Base-by-base conservation (phyloP, 1,284 basidiomycete genomes). In the Naganishia liquefaciens region DNA sequence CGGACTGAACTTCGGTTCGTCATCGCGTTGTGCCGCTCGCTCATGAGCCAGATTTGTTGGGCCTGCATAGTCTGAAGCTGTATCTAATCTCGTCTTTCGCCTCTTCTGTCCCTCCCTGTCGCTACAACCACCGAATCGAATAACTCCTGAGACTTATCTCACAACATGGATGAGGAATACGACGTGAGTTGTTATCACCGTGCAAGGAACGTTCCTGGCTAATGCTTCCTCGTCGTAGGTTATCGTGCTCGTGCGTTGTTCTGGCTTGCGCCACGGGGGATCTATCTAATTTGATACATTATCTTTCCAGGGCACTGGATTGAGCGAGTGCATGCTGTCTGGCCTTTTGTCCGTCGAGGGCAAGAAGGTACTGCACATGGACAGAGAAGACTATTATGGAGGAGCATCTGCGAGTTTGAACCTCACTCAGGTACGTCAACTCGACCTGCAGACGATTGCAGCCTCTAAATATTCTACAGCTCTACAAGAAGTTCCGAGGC, bases 341-440 rank as follows among this genome's bases (percentile, higher is more conserved):
- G 93, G 91, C 69, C 83, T 94, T 77, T 85, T 99, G 72, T 99
- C 95, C 33, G 95, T 99, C 66, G 95, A 98, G 76, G 95, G 95
- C 73, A 97, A 99, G 85, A 99, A 99, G 84, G 96, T 99, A 71
- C 87, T 99, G 49, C 96, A 99, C 81, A 68, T 99, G 87, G 96
- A 99, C 82, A 85, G 95, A 71, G 98, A 98, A 76, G 93, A 98
- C 80, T 99, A 99, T 82, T 99, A 99, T 72, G 96, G 96, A 65
- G 96, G 91, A 67, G 96, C 98, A 77, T 93, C 92, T 76, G 96
- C 96, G 61, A 94, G 91, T 81, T 82, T 99, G 78, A 99, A 98
- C 82, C 82, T 99, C 71, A 96, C 94, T 21, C 95, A 99, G 87
- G 93, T 90, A 74, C 70, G 83, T 72, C 25, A 33, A 5, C 17